Evolutionary conservation across 164 flowering plant species (phyloP), one percentile per base, ranked within the genome.

Genomic region (Vitis riparia): DNA sequence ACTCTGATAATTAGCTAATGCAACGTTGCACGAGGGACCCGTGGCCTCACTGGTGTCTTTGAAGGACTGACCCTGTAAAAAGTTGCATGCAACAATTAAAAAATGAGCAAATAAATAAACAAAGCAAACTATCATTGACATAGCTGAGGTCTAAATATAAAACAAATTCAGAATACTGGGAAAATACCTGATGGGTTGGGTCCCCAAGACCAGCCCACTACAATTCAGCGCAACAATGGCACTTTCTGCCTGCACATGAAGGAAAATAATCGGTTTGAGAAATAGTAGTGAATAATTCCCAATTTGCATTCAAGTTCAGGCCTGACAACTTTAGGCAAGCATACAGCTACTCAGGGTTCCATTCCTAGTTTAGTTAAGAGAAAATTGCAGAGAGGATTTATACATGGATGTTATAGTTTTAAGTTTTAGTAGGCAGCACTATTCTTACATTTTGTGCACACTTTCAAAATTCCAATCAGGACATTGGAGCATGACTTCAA

Each of bases 21-120:
- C 71, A 62, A 16, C 49, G 68, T 30, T 19, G 85, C 80, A 59
- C 80, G 88, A 44, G 83, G 47, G 72, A 80, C 80, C 19, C 83
- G 80, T 0, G 90, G 85, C 85, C 92, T 80, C 74, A 88, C 88
- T 8, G 90, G 90, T 44, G 92, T 88, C 83, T 88, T 86, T 23
- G 92, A 88, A 49, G 92, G 92, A 71, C 92, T 88, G 23, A 86
- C 88, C 92, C 92, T 88, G 44, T 68, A 74, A 62, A 15, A 67
- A 51, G 16, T 37, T 37, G 44, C 44, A 63, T 47, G 23, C 1
- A 66, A 15, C 8, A n/a, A 66, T 44, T 57, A 4, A 14, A 49
- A 13, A 30, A 13, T 51, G 17, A 51, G 7, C 44, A 37, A 37
- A 37, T 37, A 37, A 37, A 9, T 11, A 53, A 11, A 5, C 16